Conservation (phyloP, 257 asterid genomes). For the Forsythia viridissima region DNA sequence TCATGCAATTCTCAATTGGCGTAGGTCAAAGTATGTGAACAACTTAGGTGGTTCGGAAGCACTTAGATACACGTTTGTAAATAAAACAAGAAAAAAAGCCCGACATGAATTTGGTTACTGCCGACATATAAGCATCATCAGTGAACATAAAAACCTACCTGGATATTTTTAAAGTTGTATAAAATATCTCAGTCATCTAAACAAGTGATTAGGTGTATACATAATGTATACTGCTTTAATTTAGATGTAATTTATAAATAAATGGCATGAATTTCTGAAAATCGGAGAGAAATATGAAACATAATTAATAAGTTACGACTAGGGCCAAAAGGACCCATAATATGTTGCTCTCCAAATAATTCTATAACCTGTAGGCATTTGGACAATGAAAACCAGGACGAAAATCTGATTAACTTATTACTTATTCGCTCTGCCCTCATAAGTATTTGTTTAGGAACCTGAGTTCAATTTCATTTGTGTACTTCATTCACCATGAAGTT, state of each 20-base stretch:
- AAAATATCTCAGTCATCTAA: background rate
- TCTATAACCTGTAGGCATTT: background rate
- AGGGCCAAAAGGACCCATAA: background rate
- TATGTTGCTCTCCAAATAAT: background rate
- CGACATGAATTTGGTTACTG: background rate
- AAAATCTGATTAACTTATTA: background rate
- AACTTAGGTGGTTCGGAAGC: background rate
- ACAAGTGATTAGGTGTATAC: background rate
- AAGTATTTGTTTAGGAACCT: background rate
- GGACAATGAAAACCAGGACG: background rate
- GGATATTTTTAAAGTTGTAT: background rate
- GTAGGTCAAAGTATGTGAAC: background rate
- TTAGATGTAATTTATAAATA: background rate
- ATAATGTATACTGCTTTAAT: no score
- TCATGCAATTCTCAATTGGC: background rate
- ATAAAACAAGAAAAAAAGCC: background rate
- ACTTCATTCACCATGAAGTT: background rate
- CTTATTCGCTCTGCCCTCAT: background rate
- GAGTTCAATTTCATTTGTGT: background rate
- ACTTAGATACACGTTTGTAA: background rate
- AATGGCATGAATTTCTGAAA: background rate
- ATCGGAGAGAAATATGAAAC: background rate
- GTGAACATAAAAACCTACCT: background rate
- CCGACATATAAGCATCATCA: background rate
- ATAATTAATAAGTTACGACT: background rate